phyloP scores from a whole-genome alignment of 2,329 filamentous ascomycete species.

The Coniochaeta pulveracea region DNA sequence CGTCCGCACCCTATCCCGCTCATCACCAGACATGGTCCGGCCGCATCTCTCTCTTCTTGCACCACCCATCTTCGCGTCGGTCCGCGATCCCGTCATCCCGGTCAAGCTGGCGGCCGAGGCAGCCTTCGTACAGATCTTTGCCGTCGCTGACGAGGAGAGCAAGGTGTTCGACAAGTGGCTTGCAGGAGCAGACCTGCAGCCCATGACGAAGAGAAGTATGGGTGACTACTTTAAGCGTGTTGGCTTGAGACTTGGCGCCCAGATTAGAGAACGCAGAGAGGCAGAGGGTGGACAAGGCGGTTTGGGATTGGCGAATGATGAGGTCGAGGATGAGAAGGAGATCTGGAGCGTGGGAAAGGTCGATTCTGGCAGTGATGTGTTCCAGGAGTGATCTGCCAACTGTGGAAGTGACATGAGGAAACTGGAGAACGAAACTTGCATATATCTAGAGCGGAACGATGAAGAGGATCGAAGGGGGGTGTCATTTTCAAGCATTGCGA shows the following conservation, averaged over 20 bases:
- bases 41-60: conserved; percentile 75
- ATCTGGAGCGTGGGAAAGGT: conserved; percentile 92
- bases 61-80: conserved; percentile 75
- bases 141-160: conserved; percentile 75
- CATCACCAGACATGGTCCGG: conserved; percentile 67
- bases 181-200: conserved; percentile 47
- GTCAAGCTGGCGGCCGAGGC: conserved; percentile 93
- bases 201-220: conserved; percentile 78
- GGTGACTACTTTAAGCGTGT: conserved; percentile 95
- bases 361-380: conserved; percentile 57
- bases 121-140: conserved; percentile 84
- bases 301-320: conserved; percentile 77
- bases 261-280: conserved; percentile 80
- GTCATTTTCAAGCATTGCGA: too few relatives aligned
- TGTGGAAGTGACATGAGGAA: conserved; percentile 1
- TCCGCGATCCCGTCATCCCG: conserved; percentile 85
- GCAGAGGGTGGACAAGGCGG: conserved; percentile 85
- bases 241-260: conserved; percentile 69
- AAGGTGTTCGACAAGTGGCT: conserved; percentile 89
- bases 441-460: not conserved
- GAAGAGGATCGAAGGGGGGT: not conserved
- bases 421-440: conserved; percentile 7
- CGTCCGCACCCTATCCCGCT: conserved; percentile 70
- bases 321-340: conserved; percentile 88
- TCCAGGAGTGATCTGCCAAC: conserved; percentile 25